Percentiles rank a stretch among this genome's conserved stretches.
Conservation (phyloP, 2,329 filamentous ascomycete species). For the Bipolaris gigantea region DNA sequence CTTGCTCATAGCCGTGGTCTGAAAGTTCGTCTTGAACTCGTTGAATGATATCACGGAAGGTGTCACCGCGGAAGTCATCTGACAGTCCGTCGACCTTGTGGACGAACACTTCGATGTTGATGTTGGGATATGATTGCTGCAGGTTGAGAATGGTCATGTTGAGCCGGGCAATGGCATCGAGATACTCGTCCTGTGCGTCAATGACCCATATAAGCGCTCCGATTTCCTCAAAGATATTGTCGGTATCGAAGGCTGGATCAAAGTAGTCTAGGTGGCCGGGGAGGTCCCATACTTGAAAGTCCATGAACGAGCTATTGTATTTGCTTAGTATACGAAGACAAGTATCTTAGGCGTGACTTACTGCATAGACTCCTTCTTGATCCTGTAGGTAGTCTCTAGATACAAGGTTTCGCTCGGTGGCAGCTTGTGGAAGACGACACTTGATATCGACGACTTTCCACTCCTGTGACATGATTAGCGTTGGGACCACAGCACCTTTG, state of each 20-base stretch:
- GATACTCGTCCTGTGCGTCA: slow-evolving; percentile 96
- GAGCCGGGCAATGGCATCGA: slow-evolving; percentile 83
- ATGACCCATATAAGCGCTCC: slow-evolving; percentile 98
- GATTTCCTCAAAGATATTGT: slow-evolving; percentile 90
- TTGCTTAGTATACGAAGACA: slow-evolving; percentile 5
- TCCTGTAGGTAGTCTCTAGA: slow-evolving; percentile 88
- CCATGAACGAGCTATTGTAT: slow-evolving; percentile 83
- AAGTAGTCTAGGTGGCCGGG: slow-evolving; percentile 94
- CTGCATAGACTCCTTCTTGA: slow-evolving; percentile 95
- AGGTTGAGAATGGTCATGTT: slow-evolving; percentile 88
- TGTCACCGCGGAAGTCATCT: slow-evolving; percentile 94
- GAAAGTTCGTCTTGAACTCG: slow-evolving; percentile 94
- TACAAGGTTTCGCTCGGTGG: slow-evolving; percentile 95
- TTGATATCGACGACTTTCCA: slow-evolving; percentile 97
- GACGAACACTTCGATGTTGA: slow-evolving; percentile 98
- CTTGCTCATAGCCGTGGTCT: slow-evolving; percentile 90
- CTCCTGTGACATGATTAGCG: slow-evolving; percentile 62
- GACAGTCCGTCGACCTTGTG: slow-evolving; percentile 98
- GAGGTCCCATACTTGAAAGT: slow-evolving; percentile 98
- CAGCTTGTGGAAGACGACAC: slow-evolving; percentile 98
- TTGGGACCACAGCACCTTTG: neutral
- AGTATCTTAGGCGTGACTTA: slow-evolving; percentile 52
- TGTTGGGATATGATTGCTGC: slow-evolving; percentile 83
- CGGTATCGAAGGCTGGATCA: slow-evolving; percentile 84
- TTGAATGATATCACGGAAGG: slow-evolving; percentile 94